Percentiles rank a stretch among this genome's conserved stretches.
Conservation (phyloP, 768 basidiomycete species). For the Agaricus blazei region DNA sequence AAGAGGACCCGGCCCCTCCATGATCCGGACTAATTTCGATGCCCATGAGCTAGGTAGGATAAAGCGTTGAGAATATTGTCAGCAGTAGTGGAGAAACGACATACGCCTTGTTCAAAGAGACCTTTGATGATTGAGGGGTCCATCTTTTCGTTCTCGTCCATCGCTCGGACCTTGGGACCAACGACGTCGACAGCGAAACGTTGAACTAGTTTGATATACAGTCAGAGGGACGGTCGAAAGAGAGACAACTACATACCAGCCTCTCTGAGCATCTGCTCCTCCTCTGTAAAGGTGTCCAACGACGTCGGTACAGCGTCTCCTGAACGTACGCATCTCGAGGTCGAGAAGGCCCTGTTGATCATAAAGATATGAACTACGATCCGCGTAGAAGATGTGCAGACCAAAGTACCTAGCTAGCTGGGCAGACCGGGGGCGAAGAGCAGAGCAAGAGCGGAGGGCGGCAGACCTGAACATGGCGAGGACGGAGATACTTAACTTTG, state of each 20-base stretch:
- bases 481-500: neutral
- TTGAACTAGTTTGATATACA: constrained; percentile 46
- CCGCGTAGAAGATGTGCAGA: neutral
- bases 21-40: constrained; percentile 86
- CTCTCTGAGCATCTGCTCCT: constrained; percentile 92
- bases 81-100: constrained; percentile 19
- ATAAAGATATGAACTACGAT: neutral
- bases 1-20: constrained; percentile 86
- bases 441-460: constrained; percentile 15
- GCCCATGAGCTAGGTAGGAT: constrained; percentile 76
- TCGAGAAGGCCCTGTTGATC: constrained; percentile 29
- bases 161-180: constrained; percentile 87
- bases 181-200: constrained; percentile 90
- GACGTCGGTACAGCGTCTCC: constrained; percentile 40
- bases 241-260: constrained; percentile 51
- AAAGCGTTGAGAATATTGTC: constrained; percentile 1
- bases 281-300: constrained; percentile 83
- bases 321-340: constrained; percentile 26
- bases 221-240: neutral
- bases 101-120: constrained; percentile 91
- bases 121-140: constrained; percentile 82
- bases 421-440: constrained; percentile 6
- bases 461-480: constrained; percentile 21
- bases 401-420: constrained; percentile 6
- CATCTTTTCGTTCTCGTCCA: constrained; percentile 98